A percentile compares a stretch with the other conserved stretches of the same genome.
These are phyloP conservation scores for Exsudoporus floridanus DNA, from an alignment of 1,284 basidiomycete genomes.

Conservation along the genomic window DNA sequence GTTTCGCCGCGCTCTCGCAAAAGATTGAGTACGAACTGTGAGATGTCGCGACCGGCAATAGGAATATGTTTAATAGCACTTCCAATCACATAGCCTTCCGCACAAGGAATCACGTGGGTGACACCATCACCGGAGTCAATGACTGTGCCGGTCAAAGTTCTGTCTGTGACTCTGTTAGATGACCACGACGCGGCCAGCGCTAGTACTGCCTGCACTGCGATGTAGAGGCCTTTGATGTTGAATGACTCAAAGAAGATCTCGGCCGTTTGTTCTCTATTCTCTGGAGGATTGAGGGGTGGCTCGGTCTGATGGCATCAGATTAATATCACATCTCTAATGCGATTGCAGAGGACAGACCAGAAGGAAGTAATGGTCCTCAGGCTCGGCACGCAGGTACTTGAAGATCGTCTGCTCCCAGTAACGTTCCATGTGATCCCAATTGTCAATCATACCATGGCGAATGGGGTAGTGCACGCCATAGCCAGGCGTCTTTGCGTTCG, in stretches of 20 bases:
- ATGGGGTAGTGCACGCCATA: constrained; percentile 98
- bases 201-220: constrained; percentile 98
- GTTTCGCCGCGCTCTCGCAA: constrained; percentile 96
- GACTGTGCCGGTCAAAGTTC: constrained; percentile 95
- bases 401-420: constrained; percentile 99
- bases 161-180: constrained; percentile 87
- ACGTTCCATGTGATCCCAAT: constrained; percentile 99
- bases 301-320: constrained; percentile 69
- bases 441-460: constrained; percentile 97
- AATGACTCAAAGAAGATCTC: constrained; percentile 99
- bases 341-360: constrained; percentile 59
- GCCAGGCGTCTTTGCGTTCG: constrained; percentile 86
- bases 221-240: constrained; percentile 97
- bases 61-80: constrained; percentile 99
- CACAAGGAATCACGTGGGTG: constrained; percentile 94
- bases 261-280: constrained; percentile 98
- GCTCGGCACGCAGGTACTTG: constrained; percentile 98
- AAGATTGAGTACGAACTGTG: constrained; percentile 95
- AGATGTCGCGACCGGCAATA: constrained; percentile 96
- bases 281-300: constrained; percentile 96
- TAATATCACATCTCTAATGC: neutral
- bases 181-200: constrained; percentile 98
- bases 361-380: constrained; percentile 98
- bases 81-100: constrained; percentile 99
- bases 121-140: constrained; percentile 99